Base-by-base conservation (phyloP, 2,329 filamentous ascomycete species). In the Pseudogymnoascus sp. region DNA sequence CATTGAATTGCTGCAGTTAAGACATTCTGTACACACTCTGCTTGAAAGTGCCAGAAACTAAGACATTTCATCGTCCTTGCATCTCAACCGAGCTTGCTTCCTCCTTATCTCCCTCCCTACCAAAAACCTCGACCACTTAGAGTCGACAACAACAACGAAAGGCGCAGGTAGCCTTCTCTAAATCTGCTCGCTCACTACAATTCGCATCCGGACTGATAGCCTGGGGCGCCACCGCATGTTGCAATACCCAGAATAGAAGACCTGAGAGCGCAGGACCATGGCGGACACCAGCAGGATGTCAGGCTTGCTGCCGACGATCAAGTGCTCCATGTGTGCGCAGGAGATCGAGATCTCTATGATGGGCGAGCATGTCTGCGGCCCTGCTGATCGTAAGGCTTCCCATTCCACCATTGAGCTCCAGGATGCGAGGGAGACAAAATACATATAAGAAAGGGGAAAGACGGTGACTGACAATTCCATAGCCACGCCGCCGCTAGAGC, bases 321-420 rank as follows among this genome's bases (percentile, higher is more conserved):
- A 93, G 81, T 96, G 91, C 76, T 96, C 91, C 62, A 86, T 82
- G 77, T 96, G 91, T 73, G 84, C 86, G 42, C 76, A 79, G 42
- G 85, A 93, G 70, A 90, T 96, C 65, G 88, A 93, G 72, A 95
- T 96, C 69, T 88, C 89, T 42, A 80, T 87, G 74, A 89, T 96
- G 87, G 91, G 90, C 66, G 91, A 96, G 66, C 92, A 96, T 78
- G 74, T 90, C 65, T 96, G 92, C 75, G 77, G 74, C 64, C 65
- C 74, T 66, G 68, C 72, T 63, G 81, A 82, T 71, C 74, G 83
- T 73, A 65, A 68, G 71, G 66, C 40, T 2, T 61, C 26, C 31
- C 42, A 26, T 37, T 6, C 35, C 21, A 56, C 42, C 19, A 47
- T 26, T 5, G 21, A 47, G 19, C 19, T 44, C 19, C 3, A 44